phyloP scores from a whole-genome alignment of 495 filamentous ascomycete genomes.

The Bombardia bombarda region DNA sequence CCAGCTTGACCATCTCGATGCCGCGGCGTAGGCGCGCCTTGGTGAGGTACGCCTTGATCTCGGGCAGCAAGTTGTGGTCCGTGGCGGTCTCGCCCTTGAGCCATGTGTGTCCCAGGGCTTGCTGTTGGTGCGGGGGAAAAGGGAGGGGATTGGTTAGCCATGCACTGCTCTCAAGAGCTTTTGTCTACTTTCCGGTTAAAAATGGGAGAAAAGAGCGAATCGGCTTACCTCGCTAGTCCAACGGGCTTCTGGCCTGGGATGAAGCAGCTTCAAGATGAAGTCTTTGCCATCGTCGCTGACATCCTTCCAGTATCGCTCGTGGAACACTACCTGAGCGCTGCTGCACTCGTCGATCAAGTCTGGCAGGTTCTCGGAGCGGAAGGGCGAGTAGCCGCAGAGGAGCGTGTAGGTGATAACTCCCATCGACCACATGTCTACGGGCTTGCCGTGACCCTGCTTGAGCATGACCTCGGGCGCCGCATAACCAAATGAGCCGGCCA shows the following conservation, averaged over 20 bases:
- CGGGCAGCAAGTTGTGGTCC: conserved; percentile 93
- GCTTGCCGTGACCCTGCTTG: conserved; percentile 93
- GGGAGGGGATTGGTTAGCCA: conserved; percentile 10
- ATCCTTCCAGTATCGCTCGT: conserved; percentile 97
- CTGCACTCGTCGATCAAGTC: conserved; percentile 96
- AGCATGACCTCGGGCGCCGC: conserved; percentile 98
- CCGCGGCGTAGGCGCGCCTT: conserved; percentile 84
- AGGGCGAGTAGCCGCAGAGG: conserved; percentile 98
- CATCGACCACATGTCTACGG: conserved; percentile 99
- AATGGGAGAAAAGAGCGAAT: neutral
- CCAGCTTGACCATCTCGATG: conserved; percentile 93
- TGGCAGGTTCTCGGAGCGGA: conserved; percentile 85
- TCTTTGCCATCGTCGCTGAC: conserved; percentile 93
- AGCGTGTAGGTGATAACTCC: conserved; percentile 98
- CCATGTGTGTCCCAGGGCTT: conserved; percentile 82
- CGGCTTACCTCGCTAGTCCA: conserved; percentile 64
- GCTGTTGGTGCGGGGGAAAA: conserved; percentile 25
- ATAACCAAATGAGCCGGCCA: conserved; percentile 98
- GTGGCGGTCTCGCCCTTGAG: conserved; percentile 83
- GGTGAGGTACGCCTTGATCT: conserved; percentile 91
- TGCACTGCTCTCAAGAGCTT: too few relatives aligned
- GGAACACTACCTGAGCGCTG: conserved; percentile 84
- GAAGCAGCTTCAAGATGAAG: conserved; percentile 79
- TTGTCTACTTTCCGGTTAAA: too few relatives aligned
- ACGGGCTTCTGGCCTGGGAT: conserved; percentile 68